Base-by-base conservation (phyloP, 306 rosid genomes). In the Quercus aquifolioides region DNA sequence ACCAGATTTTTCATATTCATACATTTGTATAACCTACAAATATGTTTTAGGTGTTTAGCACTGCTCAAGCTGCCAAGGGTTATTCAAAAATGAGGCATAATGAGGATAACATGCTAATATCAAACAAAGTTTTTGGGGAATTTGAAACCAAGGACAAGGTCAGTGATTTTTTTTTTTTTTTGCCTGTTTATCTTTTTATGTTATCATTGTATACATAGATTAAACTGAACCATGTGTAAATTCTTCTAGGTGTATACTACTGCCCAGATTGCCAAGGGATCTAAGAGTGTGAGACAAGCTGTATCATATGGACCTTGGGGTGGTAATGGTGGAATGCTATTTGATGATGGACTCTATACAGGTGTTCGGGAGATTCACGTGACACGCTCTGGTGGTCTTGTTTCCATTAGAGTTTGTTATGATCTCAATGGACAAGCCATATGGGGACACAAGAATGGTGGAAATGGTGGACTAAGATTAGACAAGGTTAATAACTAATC, bases 281-380 rank as follows among this genome's bases (percentile, higher is more conserved):
- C 83, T 55, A 94, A 89, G 71, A 90, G 85, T 33, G 82, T 76
- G 58, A 49, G 54, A 49, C 54, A 49, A 13, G 54, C 54, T 12
- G 89, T 85, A 10, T 85, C 92, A 76, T 89, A 86, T 76, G 98
- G 97, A 12, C 96, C 98, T n/a, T 92, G 94, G 93, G 97, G 98
- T 77, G 97, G 98, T 46, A 33, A 55, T 5, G 90, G 97, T 28
- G 98, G 97, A 43, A 55, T 73, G 60, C 19, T 74, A 17, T 92
- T 94, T 55, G 94, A 94, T 78, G 98, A 94, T 59, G 96, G 98
- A 83, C 69, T 77, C 20, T 89, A 77, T 69, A 74, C 85, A 8
- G 98, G 97, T 67, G 60, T 92, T 11, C 81, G 87, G 68, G 94
- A 94, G 78, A 92, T 94, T 43, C 88, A 82, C 71, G 30, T 94